Base-by-base conservation (phyloP, 768 basidiomycete genomes). In the Symmetrospora coprosmae region DNA sequence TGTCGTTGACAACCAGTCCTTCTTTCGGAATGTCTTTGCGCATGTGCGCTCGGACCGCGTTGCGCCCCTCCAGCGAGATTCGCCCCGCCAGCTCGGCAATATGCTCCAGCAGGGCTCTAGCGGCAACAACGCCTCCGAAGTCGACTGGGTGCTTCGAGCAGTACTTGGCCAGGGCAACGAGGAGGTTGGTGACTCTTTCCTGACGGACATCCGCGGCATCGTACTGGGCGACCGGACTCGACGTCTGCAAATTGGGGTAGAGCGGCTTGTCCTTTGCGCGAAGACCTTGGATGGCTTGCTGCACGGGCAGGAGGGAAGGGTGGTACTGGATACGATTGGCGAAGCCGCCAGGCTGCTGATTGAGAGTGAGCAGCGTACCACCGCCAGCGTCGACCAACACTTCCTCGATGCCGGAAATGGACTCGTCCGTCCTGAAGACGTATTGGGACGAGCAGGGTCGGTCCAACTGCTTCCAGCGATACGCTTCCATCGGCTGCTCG, bases 321-420 rank as follows among this genome's bases (percentile, higher is more conserved):
- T 51, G 30, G 8, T 27, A 34, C 11, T 33, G 19, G 8, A 51
- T 51, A 4, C 50, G 28, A 19, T 14, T 3, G 6, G 33, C 31
- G 19, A 51, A 35, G 4, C 50, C 50, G 4, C 50, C 50, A 34
- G 50, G 50, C 19, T 51, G 50, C 31, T 51, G 50, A 34, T 51
- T 51, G 13, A 51, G 35, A 13, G 28, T 35, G 5, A 51, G 33
- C 4, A 6, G 27, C 5, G 50, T 4, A 14, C 50, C 50, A 7
- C 50, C 50, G 8, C 28, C 34, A 14, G 19, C 34, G 35, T 51
- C 50, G 5, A 51, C 28, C 4, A 51, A 19, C 5, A 34, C n/a
- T 6, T 51, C 50, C 19, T 51, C 50, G 30, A 51, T 51, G 13
- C 50, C 50, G 4, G 50, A 14, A 9, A 51, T 35, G 31, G 7